These are phyloP conservation scores for Agaricus blazei DNA, from an alignment of 768 basidiomycete genomes.

Conservation along the genomic window DNA sequence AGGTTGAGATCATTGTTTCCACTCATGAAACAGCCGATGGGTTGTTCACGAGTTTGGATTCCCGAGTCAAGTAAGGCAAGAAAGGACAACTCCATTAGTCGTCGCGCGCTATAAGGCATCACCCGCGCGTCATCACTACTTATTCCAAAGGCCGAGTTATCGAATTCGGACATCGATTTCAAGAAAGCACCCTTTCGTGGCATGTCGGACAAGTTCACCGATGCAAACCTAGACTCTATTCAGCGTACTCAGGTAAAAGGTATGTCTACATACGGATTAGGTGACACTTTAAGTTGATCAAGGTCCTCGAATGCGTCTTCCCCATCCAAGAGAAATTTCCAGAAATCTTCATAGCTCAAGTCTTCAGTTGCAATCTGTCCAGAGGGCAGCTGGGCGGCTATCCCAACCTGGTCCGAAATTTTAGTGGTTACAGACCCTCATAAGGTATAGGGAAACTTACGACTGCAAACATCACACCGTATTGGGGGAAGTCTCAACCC, in stretches of 20 bases:
- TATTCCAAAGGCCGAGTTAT: conserved; percentile 36
- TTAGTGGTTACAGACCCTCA: not conserved
- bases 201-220: conserved; percentile 14
- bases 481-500: no score
- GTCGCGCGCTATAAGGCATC: conserved; percentile 29
- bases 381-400: conserved; percentile 34
- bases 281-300: conserved; percentile 26
- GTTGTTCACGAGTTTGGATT: conserved; percentile 36
- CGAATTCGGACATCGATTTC: conserved; percentile 30
- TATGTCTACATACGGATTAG: conserved; percentile 20
- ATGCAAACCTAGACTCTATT: conserved; percentile 21
- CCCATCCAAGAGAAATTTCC: conserved; percentile 28
- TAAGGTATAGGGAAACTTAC: conserved; percentile 7
- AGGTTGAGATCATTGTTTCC: conserved; percentile 24
- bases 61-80: conserved; percentile 42
- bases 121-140: conserved; percentile 27
- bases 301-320: conserved; percentile 26
- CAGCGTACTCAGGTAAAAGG: conserved; percentile 3
- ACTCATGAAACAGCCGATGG: conserved; percentile 37
- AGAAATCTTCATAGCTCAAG: conserved; percentile 29
- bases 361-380: conserved; percentile 22
- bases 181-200: conserved; percentile 30
- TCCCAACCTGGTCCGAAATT: conserved; percentile 25
- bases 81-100: conserved; percentile 33
- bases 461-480: conserved; percentile 9